Conservation (phyloP, 1,284 basidiomycete genomes). For the Salmacisia buchloeana region DNA sequence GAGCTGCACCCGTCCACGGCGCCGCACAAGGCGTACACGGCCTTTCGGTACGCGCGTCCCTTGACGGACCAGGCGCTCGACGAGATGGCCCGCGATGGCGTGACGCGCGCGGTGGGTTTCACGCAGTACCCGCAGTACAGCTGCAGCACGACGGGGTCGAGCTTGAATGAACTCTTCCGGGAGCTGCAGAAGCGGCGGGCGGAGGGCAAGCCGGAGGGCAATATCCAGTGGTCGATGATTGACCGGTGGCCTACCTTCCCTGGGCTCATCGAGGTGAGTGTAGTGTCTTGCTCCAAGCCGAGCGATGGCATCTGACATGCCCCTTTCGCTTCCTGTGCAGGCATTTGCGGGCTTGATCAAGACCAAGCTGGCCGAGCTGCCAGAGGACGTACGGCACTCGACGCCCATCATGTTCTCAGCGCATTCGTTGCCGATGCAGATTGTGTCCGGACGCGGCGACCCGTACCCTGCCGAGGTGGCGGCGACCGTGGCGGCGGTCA, state of each 20-base stretch:
- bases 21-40: constrained; percentile 88
- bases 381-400: constrained; percentile 61
- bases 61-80: constrained; percentile 76
- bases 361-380: constrained; percentile 61
- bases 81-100: constrained; percentile 84
- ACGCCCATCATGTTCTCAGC: constrained; percentile 91
- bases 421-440: constrained; percentile 82
- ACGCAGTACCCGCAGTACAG: constrained; percentile 99
- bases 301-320: neutral
- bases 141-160: constrained; percentile 95
- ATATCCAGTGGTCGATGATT: constrained; percentile 91
- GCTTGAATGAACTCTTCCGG: constrained; percentile 82
- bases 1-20: constrained; percentile 86
- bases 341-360: constrained; percentile 86
- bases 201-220: constrained; percentile 58
- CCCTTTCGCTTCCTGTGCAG: constrained; percentile 52
- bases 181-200: constrained; percentile 54
- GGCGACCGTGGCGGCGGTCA: constrained; percentile 61
- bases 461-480: constrained; percentile 95
- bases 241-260: constrained; percentile 95
- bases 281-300: neutral
- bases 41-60: constrained; percentile 66
- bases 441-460: constrained; percentile 68
- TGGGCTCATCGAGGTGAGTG: constrained; percentile 73
- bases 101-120: constrained; percentile 88